phyloP scores from a whole-genome alignment of 1,284 basidiomycete species.

The Sporisorium scitamineum region DNA sequence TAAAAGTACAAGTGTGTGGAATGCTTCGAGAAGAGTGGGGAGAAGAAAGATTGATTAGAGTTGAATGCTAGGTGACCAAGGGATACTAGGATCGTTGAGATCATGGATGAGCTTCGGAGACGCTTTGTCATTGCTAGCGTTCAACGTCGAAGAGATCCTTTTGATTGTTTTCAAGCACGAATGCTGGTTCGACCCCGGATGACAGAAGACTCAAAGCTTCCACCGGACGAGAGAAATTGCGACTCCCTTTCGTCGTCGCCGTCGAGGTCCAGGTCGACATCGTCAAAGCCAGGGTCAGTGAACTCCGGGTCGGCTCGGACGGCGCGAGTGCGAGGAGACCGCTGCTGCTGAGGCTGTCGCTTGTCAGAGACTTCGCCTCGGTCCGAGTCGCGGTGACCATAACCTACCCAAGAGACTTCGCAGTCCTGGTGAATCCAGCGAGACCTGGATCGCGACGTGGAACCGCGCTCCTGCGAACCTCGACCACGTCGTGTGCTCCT shows the following conservation, averaged over 20 bases:
- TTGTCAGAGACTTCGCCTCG: slow-evolving; percentile 15
- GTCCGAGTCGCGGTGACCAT: slow-evolving; percentile 44
- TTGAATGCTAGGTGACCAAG: slow-evolving; percentile 14
- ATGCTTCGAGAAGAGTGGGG: slow-evolving; percentile 8
- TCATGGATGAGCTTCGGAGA: slow-evolving; percentile 25
- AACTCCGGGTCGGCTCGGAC: slow-evolving; percentile 20
- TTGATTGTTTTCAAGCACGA: slow-evolving; percentile 16
- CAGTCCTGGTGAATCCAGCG: slow-evolving; percentile 36
- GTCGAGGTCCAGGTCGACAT: slow-evolving; percentile 59
- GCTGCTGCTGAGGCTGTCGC: slow-evolving; percentile 14
- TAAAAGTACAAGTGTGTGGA: slow-evolving; percentile 10
- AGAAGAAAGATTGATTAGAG: slow-evolving; percentile 12
- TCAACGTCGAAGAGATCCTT: slow-evolving; percentile 16
- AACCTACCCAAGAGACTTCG: slow-evolving; percentile 48
- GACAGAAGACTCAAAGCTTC: slow-evolving; percentile 25
- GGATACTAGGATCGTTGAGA: slow-evolving; percentile 31
- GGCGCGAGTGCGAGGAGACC: slow-evolving; percentile 13
- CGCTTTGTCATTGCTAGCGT: slow-evolving; percentile 9
- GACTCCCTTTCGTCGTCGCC: slow-evolving; percentile 42
- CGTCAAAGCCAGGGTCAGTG: slow-evolving; percentile 54
- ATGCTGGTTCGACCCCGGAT: slow-evolving; percentile 23
- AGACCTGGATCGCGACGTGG: slow-evolving; percentile 35
- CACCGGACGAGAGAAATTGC: slow-evolving; percentile 31
- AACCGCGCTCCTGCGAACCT: slow-evolving; percentile 40
- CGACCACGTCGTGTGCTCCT: slow-evolving; percentile 34